A percentile compares a stretch with the other conserved stretches of the same genome.
Conservation (phyloP, 306 rosid genomes). For the Rosa multiflora region DNA sequence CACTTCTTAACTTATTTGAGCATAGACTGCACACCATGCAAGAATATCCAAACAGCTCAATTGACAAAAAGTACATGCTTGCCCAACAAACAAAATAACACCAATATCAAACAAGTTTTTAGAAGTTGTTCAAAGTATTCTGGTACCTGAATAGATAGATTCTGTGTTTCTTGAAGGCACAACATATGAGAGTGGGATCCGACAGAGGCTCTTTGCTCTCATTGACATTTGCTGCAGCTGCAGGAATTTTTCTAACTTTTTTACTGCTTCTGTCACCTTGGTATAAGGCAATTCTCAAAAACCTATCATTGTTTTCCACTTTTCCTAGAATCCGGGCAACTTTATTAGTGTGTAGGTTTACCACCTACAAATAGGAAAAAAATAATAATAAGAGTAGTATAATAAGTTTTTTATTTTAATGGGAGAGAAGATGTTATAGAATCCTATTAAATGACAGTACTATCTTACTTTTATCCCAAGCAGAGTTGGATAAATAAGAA, state of each 20-base stretch:
- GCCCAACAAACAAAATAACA: not conserved
- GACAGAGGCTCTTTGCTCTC: constrained; percentile 93
- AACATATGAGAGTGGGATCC: constrained; percentile 86
- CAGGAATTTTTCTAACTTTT: constrained; percentile 84
- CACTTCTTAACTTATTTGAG: not conserved
- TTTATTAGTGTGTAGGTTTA: constrained; percentile 89
- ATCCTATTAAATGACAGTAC: constrained; percentile 23
- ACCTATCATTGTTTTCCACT: constrained; percentile 98
- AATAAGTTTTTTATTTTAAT: not conserved
- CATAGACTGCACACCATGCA: not conserved
- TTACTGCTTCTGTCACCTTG: constrained; percentile 86
- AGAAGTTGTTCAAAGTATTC: constrained; percentile 1
- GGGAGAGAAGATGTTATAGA: not conserved
- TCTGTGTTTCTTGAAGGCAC: constrained; percentile 99
- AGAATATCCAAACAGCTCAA: not conserved
- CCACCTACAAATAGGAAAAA: constrained; percentile 47
- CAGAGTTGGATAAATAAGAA: constrained; percentile 85
- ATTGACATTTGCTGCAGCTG: constrained; percentile 90
- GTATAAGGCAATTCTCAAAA: constrained; percentile 80
- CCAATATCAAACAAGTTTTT: not conserved
- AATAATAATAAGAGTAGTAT: constrained; percentile 6
- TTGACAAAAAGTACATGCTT: constrained; percentile 12
- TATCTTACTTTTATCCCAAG: constrained; percentile 89
- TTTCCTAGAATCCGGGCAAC: constrained; percentile 90
- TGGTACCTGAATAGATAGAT: too few species aligned